Conservation (phyloP, 495 filamentous ascomycete genomes). For the Pyronema domesticum region DNA sequence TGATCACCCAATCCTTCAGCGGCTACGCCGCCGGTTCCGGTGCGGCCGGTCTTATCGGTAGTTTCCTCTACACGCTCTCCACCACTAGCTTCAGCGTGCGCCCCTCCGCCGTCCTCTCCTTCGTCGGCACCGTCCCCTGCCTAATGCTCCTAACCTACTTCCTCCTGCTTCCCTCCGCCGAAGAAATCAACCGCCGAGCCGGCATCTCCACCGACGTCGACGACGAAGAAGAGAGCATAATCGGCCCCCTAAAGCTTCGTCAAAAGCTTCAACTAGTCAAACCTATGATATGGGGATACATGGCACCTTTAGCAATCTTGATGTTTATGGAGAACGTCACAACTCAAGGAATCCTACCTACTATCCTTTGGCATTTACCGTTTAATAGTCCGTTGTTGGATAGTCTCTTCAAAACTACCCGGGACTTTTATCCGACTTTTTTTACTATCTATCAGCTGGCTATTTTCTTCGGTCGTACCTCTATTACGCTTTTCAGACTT, state of each 20-base stretch:
- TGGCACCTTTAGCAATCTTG: conserved; percentile 11
- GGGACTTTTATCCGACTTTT: conserved; percentile 19
- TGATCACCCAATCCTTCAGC: conserved; percentile 12
- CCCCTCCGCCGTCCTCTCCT: conserved; percentile 10
- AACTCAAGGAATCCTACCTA: conserved; percentile 17
- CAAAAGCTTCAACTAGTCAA: conserved; percentile 13
- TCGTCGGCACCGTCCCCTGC: conserved; percentile 10
- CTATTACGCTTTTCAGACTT: conserved; percentile 16
- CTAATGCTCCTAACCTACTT: conserved; percentile 10
- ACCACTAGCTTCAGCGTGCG: conserved; percentile 9
- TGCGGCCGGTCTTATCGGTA: conserved; percentile 13
- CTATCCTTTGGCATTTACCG: conserved; percentile 11
- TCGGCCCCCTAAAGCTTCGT: conserved; percentile 7
- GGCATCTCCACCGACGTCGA: not conserved
- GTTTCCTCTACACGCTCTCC: conserved; percentile 10
- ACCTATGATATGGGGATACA: conserved; percentile 15
- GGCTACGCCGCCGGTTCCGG: conserved; percentile 17
- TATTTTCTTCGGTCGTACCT: conserved; percentile 15
- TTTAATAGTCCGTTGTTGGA: not conserved
- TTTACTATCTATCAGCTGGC: conserved; percentile 16
- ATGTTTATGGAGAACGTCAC: conserved; percentile 21
- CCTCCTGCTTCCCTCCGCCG: conserved; percentile 7
- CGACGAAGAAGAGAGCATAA: conserved; percentile 1
- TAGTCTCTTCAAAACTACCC: conserved; percentile 3
- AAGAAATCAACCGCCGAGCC: not conserved